phyloP scores from a whole-genome alignment of 2,329 filamentous ascomycete species.

The Incumbomyces lentus region DNA sequence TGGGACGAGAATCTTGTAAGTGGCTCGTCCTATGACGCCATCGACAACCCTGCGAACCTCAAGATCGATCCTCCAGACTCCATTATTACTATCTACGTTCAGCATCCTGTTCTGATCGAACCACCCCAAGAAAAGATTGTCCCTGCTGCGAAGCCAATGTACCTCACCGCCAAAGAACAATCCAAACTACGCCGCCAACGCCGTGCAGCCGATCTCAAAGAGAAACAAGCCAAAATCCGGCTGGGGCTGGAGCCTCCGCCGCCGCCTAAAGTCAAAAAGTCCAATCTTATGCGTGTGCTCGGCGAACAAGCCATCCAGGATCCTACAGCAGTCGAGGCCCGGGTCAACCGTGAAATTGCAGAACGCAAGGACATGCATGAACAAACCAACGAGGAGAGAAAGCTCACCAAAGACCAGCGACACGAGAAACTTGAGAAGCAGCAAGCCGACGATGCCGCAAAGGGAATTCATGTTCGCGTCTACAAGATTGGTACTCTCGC shows the following conservation, averaged over 20 bases:
- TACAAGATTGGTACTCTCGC: constrained; percentile 84
- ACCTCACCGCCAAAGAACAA: constrained; percentile 80
- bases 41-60: constrained; percentile 54
- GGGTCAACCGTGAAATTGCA: constrained; percentile 85
- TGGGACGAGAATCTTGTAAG: constrained; percentile 86
- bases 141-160: constrained; percentile 77
- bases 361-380: constrained; percentile 74
- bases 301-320: constrained; percentile 91
- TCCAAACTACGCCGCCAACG: constrained; percentile 82
- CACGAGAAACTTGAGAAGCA: constrained; percentile 73
- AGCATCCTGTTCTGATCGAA: constrained; percentile 83
- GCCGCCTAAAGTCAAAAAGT: constrained; percentile 92
- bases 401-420: constrained; percentile 76
- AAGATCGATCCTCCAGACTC: constrained; percentile 70
- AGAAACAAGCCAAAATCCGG: constrained; percentile 91
- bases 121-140: constrained; percentile 80
- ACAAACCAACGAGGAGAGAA: constrained; percentile 68
- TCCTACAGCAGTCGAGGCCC: constrained; percentile 89
- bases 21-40: constrained; percentile 61
- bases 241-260: constrained; percentile 82
- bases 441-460: constrained; percentile 77
- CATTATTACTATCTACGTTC: constrained; percentile 82
- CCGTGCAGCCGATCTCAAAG: constrained; percentile 85
- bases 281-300: constrained; percentile 92
- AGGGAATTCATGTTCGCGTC: constrained; percentile 75